A percentile compares a stretch with the other conserved stretches of the same genome.
Conservation (phyloP, 768 basidiomycete genomes). For the Russula griseocarnosa region DNA sequence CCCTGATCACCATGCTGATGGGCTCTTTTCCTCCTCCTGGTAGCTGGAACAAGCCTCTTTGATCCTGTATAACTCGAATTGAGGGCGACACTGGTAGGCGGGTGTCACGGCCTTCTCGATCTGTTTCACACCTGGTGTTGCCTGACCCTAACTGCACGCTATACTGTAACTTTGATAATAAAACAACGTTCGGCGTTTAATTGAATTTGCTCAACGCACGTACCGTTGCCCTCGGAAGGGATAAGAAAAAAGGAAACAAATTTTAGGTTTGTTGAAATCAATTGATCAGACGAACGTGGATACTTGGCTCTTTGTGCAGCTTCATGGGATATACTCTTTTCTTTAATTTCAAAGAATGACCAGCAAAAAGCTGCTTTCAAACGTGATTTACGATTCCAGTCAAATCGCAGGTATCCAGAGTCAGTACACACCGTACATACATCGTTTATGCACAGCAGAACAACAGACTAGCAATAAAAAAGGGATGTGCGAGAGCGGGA, state of each 20-base stretch:
- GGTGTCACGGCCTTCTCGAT: too few species aligned
- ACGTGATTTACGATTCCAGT: not conserved
- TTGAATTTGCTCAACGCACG: not conserved
- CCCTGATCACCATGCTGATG: too few species aligned
- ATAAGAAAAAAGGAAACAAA: not conserved
- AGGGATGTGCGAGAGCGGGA: not conserved
- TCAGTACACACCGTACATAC: constrained; percentile 19
- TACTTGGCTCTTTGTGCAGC: not conserved
- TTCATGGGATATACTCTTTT: not conserved
- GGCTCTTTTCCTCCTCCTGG: too few species aligned
- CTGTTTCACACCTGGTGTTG: too few species aligned
- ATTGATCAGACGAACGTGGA: not conserved
- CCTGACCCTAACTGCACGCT: too few species aligned
- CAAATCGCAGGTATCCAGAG: constrained; percentile 2
- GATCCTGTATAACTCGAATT: too few species aligned
- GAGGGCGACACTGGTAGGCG: too few species aligned
- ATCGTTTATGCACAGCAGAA: constrained; percentile 9
- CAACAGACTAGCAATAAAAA: constrained; percentile 7
- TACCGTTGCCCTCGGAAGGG: not conserved
- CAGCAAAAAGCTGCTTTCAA: not conserved
- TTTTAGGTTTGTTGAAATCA: not conserved
- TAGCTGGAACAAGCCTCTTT: too few species aligned
- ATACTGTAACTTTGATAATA: too few species aligned
- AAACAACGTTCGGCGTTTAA: not conserved
- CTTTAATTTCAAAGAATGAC: not conserved